Conservation (phyloP, 768 basidiomycete species). For the Lentinus tigrinus region DNA sequence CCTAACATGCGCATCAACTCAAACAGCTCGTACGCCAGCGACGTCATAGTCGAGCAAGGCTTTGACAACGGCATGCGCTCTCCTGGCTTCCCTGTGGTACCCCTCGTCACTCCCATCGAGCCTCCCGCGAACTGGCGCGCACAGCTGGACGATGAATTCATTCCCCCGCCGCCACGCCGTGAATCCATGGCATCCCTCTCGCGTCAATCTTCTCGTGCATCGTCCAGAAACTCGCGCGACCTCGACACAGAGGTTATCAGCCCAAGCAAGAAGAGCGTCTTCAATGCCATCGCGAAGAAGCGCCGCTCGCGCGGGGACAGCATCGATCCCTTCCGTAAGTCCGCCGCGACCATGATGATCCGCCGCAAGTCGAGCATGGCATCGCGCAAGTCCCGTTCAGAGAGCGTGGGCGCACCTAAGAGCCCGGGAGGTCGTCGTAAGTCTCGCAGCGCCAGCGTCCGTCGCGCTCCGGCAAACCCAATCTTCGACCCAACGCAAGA, state of each 20-base stretch:
- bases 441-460: not conserved
- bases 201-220: conserved; percentile 14
- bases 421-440: conserved; percentile 3
- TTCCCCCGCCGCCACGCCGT: conserved; percentile 1
- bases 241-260: not conserved
- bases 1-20: conserved; percentile 7
- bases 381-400: conserved; percentile 1
- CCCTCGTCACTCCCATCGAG: conserved; percentile 9
- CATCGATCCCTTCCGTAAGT: conserved; percentile 18
- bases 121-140: conserved; percentile 7
- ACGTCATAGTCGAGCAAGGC: conserved; percentile 5
- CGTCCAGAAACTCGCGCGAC: conserved; percentile 13
- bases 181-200: conserved; percentile 14
- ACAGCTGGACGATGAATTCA: not conserved
- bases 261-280: not conserved
- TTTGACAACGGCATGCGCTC: not conserved
- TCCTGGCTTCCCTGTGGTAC: conserved; percentile 9
- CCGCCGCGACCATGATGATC: not conserved
- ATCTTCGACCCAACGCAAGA: not conserved
- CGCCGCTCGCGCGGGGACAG: conserved; percentile 15
- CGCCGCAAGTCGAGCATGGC: conserved; percentile 3
- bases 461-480: conserved; percentile 4
- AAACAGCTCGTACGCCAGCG: not conserved
- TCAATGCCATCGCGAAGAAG: conserved; percentile 6
- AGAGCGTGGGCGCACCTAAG: conserved; percentile 1